A percentile compares a stretch with the other conserved stretches of the same genome.
Conservation (phyloP, 2,329 filamentous ascomycete genomes). For the Trichocomaceae sp. region DNA sequence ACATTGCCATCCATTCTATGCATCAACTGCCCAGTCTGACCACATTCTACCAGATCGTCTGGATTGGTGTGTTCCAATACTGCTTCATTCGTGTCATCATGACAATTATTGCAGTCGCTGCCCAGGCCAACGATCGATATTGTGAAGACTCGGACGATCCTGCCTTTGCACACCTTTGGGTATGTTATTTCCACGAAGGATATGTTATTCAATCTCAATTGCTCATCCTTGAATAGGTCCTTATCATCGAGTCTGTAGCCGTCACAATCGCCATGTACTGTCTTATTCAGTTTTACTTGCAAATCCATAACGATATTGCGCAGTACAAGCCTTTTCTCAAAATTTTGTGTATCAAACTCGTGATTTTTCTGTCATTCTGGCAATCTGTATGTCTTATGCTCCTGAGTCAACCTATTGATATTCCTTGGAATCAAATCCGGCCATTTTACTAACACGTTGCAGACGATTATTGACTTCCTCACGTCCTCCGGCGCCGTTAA, state of each 20-base stretch:
- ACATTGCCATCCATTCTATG: background rate
- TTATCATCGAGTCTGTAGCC: constrained; percentile 62
- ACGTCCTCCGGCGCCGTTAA: constrained; percentile 60
- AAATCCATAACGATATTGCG: constrained; percentile 61
- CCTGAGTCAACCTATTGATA: background rate
- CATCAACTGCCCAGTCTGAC: background rate
- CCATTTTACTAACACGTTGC: constrained; percentile 11
- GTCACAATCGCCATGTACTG: constrained; percentile 83
- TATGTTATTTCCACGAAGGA: constrained; percentile 29
- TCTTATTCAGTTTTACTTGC: constrained; percentile 77
- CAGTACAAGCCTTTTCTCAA: constrained; percentile 70
- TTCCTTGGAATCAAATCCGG: constrained; percentile 1
- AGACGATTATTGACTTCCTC: constrained; percentile 55
- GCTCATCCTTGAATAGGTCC: constrained; percentile 41
- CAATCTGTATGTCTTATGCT: constrained; percentile 47
- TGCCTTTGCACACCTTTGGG: constrained; percentile 75
- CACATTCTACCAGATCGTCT: constrained; percentile 42
- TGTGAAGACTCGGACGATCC: constrained; percentile 73
- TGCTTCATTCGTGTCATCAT: constrained; percentile 73
- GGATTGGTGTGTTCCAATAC: constrained; percentile 79
- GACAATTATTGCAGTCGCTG: constrained; percentile 69
- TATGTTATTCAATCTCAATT: background rate
- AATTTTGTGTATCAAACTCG: constrained; percentile 78
- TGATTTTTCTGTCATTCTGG: constrained; percentile 90
- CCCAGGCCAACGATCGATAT: constrained; percentile 62